Evolutionary conservation across 2,329 filamentous ascomycete genomes (phyloP).

Genomic region (Xylariomycetidae sp.): DNA sequence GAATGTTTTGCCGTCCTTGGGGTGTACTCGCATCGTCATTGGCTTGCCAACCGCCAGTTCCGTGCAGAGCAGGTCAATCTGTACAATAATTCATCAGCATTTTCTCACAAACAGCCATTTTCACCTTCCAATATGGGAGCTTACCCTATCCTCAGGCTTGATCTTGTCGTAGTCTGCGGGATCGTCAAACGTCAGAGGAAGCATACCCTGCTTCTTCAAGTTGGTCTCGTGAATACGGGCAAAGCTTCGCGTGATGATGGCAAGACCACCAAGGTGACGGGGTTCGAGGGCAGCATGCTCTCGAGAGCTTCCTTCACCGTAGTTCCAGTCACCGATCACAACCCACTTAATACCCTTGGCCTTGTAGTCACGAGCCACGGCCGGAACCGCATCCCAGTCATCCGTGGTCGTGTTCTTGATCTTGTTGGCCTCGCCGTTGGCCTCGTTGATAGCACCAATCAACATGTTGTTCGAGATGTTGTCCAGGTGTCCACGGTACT

Average conservation of each 20-base stretch:
- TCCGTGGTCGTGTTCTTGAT: constrained; percentile 85
- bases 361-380: constrained; percentile 97
- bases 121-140: no score
- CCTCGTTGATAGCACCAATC: constrained; percentile 93
- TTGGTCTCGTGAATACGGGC: constrained; percentile 99
- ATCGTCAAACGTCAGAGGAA: constrained; percentile 91
- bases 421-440: constrained; percentile 97
- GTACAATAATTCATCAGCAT: no score
- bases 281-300: constrained; percentile 98
- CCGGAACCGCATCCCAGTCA: constrained; percentile 83
- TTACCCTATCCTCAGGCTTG: constrained; percentile 77
- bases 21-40: constrained; percentile 86
- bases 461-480: constrained; percentile 99
- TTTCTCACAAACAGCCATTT: no score
- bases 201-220: constrained; percentile 99
- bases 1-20: constrained; percentile 76
- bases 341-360: constrained; percentile 94
- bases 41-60: constrained; percentile 90
- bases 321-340: constrained; percentile 99
- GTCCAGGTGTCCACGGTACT: constrained; percentile 97
- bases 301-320: constrained; percentile 94
- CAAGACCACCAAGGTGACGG: constrained; percentile 91
- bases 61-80: constrained; percentile 80
- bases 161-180: constrained; percentile 98
- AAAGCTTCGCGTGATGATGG: constrained; percentile 93